These are phyloP conservation scores for Alternaria ethzedia DNA, from an alignment of 2,329 filamentous ascomycete genomes.

Conservation along the genomic window DNA sequence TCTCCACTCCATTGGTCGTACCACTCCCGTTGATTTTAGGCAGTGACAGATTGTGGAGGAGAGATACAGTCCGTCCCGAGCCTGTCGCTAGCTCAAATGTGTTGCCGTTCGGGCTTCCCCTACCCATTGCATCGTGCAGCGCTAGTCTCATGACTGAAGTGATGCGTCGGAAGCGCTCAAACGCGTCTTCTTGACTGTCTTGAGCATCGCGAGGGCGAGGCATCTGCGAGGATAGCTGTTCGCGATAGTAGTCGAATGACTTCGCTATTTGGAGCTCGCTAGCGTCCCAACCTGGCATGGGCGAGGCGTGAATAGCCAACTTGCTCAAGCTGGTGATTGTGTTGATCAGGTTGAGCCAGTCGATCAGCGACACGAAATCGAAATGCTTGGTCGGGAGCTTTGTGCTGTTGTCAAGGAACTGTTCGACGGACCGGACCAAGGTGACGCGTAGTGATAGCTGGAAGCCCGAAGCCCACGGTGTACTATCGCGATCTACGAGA, in stretches of 20 bases:
- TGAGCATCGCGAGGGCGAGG: constrained; percentile 33
- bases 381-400: constrained; percentile 36
- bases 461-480: constrained; percentile 42
- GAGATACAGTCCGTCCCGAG: constrained; percentile 40
- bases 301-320: constrained; percentile 35
- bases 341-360: constrained; percentile 43
- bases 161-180: constrained; percentile 44
- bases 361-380: constrained; percentile 38
- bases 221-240: constrained; percentile 40
- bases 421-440: constrained; percentile 40
- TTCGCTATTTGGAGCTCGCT: constrained; percentile 39
- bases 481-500: constrained; percentile 35
- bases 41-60: constrained; percentile 41
- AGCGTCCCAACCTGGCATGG: constrained; percentile 44
- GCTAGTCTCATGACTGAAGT: constrained; percentile 41
- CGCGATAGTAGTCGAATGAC: constrained; percentile 43
- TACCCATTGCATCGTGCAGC: constrained; percentile 24
- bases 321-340: constrained; percentile 39
- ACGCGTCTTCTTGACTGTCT: constrained; percentile 36
- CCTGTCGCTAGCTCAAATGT: constrained; percentile 46
- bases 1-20: constrained; percentile 29
- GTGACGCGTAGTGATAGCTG: constrained; percentile 44
- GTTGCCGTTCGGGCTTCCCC: constrained; percentile 39
- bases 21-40: constrained; percentile 35
- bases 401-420: constrained; percentile 42